Percentiles rank a stretch among this genome's conserved stretches.
phyloP scores from a whole-genome alignment of 2,329 filamentous ascomycete genomes.

The Cordyceps tenuipes region DNA sequence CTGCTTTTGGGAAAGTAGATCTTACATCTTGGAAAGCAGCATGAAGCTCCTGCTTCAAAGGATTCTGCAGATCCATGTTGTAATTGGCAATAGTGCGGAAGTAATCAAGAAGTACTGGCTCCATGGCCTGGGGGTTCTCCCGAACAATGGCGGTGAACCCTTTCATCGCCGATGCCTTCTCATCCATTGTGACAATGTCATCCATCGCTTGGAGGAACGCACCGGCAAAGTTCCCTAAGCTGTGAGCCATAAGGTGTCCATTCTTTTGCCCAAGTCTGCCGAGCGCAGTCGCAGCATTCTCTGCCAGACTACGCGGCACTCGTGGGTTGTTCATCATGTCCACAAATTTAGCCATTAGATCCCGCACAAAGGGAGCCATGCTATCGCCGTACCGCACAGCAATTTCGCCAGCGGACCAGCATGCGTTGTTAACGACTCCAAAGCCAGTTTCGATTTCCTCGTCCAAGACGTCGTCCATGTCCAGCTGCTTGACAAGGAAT shows the following conservation, averaged over 20 bases:
- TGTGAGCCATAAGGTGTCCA: slow-evolving; percentile 66
- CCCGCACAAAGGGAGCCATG: slow-evolving; percentile 69
- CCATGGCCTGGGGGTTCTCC: slow-evolving; percentile 85
- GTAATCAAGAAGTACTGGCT: slow-evolving; percentile 72
- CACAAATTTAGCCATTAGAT: slow-evolving; percentile 67
- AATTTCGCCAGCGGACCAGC: slow-evolving; percentile 93
- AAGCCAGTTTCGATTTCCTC: slow-evolving; percentile 80
- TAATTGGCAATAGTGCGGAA: slow-evolving; percentile 79
- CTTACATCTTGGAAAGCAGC: slow-evolving; percentile 70
- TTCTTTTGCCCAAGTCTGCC: slow-evolving; percentile 79
- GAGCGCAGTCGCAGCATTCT: slow-evolving; percentile 90
- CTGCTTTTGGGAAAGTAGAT: slow-evolving; percentile 9
- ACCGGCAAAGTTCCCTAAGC: slow-evolving; percentile 70
- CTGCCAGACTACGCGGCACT: slow-evolving; percentile 77
- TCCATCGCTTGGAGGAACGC: slow-evolving; percentile 76
- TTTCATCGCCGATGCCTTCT: slow-evolving; percentile 88
- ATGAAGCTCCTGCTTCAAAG: slow-evolving; percentile 57
- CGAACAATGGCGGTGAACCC: slow-evolving; percentile 82
- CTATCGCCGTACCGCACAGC: slow-evolving; percentile 67
- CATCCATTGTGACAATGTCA: slow-evolving; percentile 78
- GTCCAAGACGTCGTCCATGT: slow-evolving; percentile 66
- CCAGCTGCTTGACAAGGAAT: slow-evolving; percentile 78
- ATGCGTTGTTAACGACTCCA: slow-evolving; percentile 94
- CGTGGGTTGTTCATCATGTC: slow-evolving; percentile 78
- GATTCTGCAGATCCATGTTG: slow-evolving; percentile 51